phyloP scores from a whole-genome alignment of 2,329 filamentous ascomycete genomes.

The Cordyceps cicadae region DNA sequence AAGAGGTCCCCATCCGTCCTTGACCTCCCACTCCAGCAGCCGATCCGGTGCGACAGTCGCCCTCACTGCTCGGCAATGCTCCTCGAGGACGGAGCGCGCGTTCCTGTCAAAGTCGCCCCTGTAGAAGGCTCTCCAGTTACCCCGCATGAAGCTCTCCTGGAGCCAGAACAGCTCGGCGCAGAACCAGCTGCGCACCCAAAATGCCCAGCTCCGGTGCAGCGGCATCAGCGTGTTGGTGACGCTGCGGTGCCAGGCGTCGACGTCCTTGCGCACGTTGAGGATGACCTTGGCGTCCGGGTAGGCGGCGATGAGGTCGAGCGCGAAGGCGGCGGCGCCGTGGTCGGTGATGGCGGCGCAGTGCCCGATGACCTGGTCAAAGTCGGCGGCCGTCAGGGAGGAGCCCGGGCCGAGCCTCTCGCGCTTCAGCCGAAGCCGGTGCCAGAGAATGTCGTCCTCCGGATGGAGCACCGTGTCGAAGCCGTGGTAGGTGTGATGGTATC shows the following conservation, averaged over 20 bases:
- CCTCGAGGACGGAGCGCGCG: neutral
- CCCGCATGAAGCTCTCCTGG: neutral
- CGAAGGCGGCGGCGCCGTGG: slow-evolving; percentile 11
- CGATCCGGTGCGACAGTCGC: slow-evolving; percentile 18
- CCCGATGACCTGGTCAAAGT: slow-evolving; percentile 10
- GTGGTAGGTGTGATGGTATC: slow-evolving; percentile 9
- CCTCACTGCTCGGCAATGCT: neutral
- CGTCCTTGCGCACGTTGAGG: slow-evolving; percentile 27
- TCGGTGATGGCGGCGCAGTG: slow-evolving; percentile 11
- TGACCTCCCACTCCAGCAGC: slow-evolving; percentile 29
- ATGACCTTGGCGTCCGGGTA: slow-evolving; percentile 37
- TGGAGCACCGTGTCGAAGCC: slow-evolving; percentile 3
- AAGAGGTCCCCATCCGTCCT: slow-evolving; percentile 34
- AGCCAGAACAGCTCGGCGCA: slow-evolving; percentile 25
- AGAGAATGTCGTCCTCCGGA: neutral
- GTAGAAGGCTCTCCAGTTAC: neutral
- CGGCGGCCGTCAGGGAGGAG: slow-evolving; percentile 1
- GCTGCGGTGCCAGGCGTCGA: slow-evolving; percentile 31
- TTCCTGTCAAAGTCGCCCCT: neutral
- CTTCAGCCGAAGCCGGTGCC: slow-evolving; percentile 3
- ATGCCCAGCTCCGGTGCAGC: neutral
- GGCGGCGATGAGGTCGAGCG: slow-evolving; percentile 1
- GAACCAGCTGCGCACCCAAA: slow-evolving; percentile 19
- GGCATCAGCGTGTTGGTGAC: slow-evolving; percentile 17
- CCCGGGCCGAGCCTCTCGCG: neutral